phyloP scores from a whole-genome alignment of 495 filamentous ascomycete species.

The Talaromyces thailandensis region DNA sequence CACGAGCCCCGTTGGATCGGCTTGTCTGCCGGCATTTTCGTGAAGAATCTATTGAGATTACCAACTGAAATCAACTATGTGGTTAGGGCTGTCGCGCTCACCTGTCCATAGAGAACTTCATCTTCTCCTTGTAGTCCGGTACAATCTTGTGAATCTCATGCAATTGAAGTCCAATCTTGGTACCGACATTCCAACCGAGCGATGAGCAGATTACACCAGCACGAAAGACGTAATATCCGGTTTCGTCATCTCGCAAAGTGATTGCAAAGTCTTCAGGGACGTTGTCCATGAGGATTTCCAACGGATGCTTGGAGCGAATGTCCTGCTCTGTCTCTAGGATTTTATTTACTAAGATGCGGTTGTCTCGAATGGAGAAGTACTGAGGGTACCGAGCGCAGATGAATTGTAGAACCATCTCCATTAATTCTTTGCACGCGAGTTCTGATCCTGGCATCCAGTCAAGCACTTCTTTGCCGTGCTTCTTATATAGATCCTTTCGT shows the following conservation, averaged over 20 bases:
- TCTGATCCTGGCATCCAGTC: slow-evolving; percentile 69
- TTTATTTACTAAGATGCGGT: slow-evolving; percentile 56
- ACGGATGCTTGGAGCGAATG: slow-evolving; percentile 53
- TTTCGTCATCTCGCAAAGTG: slow-evolving; percentile 61
- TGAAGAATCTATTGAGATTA: slow-evolving; percentile 53
- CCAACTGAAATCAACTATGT: background rate
- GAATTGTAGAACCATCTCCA: slow-evolving; percentile 85
- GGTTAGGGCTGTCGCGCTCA: slow-evolving; percentile 17
- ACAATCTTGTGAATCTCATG: slow-evolving; percentile 69
- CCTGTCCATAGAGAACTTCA: slow-evolving; percentile 84
- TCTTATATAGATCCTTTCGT: slow-evolving; percentile 57
- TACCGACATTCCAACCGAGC: slow-evolving; percentile 71
- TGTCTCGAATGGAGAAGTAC: slow-evolving; percentile 59
- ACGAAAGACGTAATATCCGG: slow-evolving; percentile 67
- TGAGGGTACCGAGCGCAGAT: slow-evolving; percentile 70
- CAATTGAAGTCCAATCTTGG: slow-evolving; percentile 65
- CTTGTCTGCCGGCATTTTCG: slow-evolving; percentile 61
- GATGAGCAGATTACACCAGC: slow-evolving; percentile 73
- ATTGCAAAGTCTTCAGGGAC: slow-evolving; percentile 85
- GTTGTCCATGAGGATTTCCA: slow-evolving; percentile 70
- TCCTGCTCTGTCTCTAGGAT: slow-evolving; percentile 60
- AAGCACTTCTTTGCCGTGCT: slow-evolving; percentile 56
- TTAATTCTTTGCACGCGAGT: slow-evolving; percentile 76
- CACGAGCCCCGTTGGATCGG: slow-evolving; percentile 86
- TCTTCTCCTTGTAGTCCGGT: slow-evolving; percentile 86